These are phyloP conservation scores for Phaffia tasmanica DNA, from an alignment of 768 basidiomycete species.

Conservation along the genomic window DNA sequence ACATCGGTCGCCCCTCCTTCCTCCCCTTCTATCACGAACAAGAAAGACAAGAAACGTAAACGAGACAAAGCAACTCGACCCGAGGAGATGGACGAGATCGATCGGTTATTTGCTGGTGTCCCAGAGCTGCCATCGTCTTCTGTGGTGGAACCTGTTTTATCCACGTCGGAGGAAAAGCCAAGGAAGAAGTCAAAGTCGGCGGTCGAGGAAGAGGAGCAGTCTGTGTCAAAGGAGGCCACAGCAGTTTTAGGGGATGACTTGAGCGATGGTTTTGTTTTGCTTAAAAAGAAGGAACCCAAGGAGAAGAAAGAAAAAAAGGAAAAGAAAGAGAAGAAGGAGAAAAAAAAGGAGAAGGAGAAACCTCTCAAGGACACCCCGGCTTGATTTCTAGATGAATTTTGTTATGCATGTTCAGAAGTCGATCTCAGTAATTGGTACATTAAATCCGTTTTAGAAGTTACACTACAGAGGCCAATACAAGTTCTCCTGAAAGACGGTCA, in stretches of 20 bases:
- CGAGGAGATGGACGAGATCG: conserved; percentile 53
- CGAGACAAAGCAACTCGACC: conserved; percentile 33
- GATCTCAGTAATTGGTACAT: no score
- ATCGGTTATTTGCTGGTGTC: conserved; percentile 50
- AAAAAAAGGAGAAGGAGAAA: conserved; percentile 26
- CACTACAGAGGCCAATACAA: no score
- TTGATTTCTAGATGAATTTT: no score
- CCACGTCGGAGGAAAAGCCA: conserved; percentile 4
- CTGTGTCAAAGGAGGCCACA: conserved; percentile 35
- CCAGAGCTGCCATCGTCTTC: conserved; percentile 34
- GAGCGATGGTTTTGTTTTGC: conserved; percentile 52
- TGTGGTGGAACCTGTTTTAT: conserved; percentile 49
- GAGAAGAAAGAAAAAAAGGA: conserved; percentile 17
- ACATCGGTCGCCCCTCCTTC: conserved; percentile 11
- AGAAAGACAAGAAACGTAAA: conserved; percentile 40
- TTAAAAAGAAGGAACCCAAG: conserved; percentile 34
- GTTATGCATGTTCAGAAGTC: no score
- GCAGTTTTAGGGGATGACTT: conserved; percentile 42
- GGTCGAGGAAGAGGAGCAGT: conserved; percentile 23
- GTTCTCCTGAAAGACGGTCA: no score
- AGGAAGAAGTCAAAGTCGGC: conserved; percentile 6
- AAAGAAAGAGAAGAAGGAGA: conserved; percentile 27
- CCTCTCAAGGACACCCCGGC: not conserved
- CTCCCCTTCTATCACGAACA: not conserved
- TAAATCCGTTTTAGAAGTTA: no score